These are phyloP conservation scores for Fusarium nodosum DNA, from an alignment of 2,329 filamentous ascomycete genomes.

Conservation along the genomic window DNA sequence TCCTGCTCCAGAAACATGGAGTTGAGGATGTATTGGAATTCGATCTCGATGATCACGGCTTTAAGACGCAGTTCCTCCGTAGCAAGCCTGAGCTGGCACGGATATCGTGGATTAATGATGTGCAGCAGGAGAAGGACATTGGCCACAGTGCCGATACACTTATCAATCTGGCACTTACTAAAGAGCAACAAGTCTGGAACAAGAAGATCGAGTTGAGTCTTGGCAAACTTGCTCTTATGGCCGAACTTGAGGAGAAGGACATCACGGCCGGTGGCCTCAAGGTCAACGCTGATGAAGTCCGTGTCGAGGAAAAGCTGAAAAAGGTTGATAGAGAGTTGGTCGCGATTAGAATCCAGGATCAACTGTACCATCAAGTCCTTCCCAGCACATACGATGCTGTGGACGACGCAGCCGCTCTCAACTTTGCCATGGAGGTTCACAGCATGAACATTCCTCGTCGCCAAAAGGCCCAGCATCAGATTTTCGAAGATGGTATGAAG, in stretches of 20 bases:
- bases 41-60: slow-evolving; percentile 74
- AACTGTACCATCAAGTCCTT: slow-evolving; percentile 78
- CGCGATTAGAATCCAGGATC: slow-evolving; percentile 83
- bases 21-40: slow-evolving; percentile 79
- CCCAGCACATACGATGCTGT: slow-evolving; percentile 78
- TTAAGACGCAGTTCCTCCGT: slow-evolving; percentile 83
- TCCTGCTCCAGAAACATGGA: slow-evolving; percentile 76
- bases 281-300: slow-evolving; percentile 53
- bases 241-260: slow-evolving; percentile 62
- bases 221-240: slow-evolving; percentile 83
- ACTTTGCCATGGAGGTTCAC: slow-evolving; percentile 80
- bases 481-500: slow-evolving; percentile 79
- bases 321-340: slow-evolving; percentile 74
- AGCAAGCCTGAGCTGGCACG: slow-evolving; percentile 79
- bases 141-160: slow-evolving; percentile 79
- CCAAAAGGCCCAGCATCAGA: slow-evolving; percentile 74
- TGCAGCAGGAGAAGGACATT: slow-evolving; percentile 81
- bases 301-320: slow-evolving; percentile 60
- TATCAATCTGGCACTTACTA: slow-evolving; percentile 74
- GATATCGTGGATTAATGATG: slow-evolving; percentile 95
- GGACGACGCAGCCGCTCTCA: slow-evolving; percentile 82
- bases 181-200: slow-evolving; percentile 87
- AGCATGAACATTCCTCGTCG: slow-evolving; percentile 67
- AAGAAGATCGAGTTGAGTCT: slow-evolving; percentile 94
- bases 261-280: slow-evolving; percentile 56